Conservation (phyloP, 208 protist genomes). For the Wallacemonas sp. region DNA sequence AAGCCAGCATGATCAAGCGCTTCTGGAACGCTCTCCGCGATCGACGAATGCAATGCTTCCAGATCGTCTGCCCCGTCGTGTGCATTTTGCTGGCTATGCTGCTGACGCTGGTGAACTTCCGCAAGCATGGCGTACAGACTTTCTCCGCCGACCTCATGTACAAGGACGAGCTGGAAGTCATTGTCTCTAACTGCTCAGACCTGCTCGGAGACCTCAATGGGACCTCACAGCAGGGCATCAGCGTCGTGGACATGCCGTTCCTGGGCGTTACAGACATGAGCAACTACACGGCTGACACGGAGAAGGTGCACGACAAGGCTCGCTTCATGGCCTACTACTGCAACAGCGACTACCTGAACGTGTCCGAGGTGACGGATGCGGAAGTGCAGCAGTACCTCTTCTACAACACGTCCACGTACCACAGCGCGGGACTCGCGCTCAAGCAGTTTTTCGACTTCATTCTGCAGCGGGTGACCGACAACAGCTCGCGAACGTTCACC, state of each 20-base stretch:
- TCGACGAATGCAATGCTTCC: constrained; percentile 28
- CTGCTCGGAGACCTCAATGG: constrained; percentile 10
- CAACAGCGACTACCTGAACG: constrained; percentile 1
- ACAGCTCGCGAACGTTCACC: constrained; percentile 4
- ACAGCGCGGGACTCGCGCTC: constrained; percentile 9
- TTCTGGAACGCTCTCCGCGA: constrained; percentile 34
- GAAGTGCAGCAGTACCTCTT: constrained; percentile 9
- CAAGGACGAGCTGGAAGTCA: constrained; percentile 7
- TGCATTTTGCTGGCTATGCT: constrained; percentile 43
- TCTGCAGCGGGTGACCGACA: constrained; percentile 1
- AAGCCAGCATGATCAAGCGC: constrained; percentile 33
- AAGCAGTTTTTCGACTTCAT: constrained; percentile 17
- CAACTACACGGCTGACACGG: constrained; percentile 16
- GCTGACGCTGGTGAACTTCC: constrained; percentile 24
- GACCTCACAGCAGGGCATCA: constrained; percentile 7
- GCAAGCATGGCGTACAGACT: not conserved
- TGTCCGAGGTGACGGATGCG: not conserved
- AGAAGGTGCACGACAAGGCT: not conserved
- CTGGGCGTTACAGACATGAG: constrained; percentile 6
- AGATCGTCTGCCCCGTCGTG: constrained; percentile 39
- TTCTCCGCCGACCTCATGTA: constrained; percentile 8
- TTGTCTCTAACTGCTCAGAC: constrained; percentile 9
- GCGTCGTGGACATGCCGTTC: constrained; percentile 24
- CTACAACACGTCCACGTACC: constrained; percentile 26
- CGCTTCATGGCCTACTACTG: constrained; percentile 13